phyloP scores from a whole-genome alignment of 805 yeast genomes.

The Candida easanensis region DNA sequence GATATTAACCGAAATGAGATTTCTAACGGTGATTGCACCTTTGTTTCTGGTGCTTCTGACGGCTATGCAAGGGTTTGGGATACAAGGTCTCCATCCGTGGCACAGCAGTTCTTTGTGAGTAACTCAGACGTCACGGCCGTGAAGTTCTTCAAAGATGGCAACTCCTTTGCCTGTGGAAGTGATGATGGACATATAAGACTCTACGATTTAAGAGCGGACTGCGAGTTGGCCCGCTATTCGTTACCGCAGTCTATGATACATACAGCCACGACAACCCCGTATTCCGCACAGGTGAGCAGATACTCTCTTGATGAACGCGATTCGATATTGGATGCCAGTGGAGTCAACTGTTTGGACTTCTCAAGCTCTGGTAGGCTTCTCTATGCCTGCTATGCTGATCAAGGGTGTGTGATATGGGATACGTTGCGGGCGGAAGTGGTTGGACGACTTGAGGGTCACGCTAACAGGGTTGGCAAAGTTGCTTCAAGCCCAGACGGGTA shows the following conservation, averaged over 20 bases:
- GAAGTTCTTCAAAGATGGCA: constrained; percentile 65
- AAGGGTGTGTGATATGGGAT: constrained; percentile 79
- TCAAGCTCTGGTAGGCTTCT: constrained; percentile 72
- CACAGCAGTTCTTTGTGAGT: constrained; percentile 53
- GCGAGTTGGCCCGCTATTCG: constrained; percentile 55
- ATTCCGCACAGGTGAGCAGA: constrained; percentile 22
- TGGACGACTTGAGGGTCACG: constrained; percentile 65
- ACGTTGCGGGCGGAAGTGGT: constrained; percentile 59
- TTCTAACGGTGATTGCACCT: constrained; percentile 28
- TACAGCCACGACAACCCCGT: constrained; percentile 7
- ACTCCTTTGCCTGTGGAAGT: constrained; percentile 69
- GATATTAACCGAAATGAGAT: constrained; percentile 28
- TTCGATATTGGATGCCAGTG: constrained; percentile 51
- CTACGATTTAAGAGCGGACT: constrained; percentile 75
- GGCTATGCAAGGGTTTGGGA: constrained; percentile 71
- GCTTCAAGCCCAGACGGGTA: constrained; percentile 69
- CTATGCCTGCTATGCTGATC: constrained; percentile 73
- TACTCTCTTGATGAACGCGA: constrained; percentile 21
- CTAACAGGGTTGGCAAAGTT: constrained; percentile 59
- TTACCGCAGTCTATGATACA: constrained; percentile 21
- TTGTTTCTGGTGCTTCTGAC: constrained; percentile 67
- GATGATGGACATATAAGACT: constrained; percentile 74
- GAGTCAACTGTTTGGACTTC: constrained; percentile 69
- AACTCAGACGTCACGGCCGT: constrained; percentile 63
- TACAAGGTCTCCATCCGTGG: constrained; percentile 35